A percentile compares a stretch with the other conserved stretches of the same genome.
Evolutionary conservation across 345 rosid genomes (phyloP).

Genomic region (Eucalyptus viminalis): DNA sequence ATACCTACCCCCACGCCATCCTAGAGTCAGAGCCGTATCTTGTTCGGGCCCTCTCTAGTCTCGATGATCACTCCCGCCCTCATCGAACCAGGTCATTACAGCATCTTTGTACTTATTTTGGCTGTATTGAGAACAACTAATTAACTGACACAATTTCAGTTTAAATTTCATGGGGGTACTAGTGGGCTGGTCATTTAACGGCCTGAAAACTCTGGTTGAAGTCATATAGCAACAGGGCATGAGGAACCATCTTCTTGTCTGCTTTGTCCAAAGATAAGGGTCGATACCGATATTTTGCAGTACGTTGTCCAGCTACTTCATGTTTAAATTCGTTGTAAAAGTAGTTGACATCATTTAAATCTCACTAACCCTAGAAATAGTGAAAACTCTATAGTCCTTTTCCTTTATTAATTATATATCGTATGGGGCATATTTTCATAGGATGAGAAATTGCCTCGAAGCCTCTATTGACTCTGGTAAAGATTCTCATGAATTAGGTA

Average conservation of each 20-base stretch:
- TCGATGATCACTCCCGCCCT: accelerated
- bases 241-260: not conserved
- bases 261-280: not conserved
- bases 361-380: not conserved
- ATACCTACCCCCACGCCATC: no score
- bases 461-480: not conserved
- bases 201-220: not conserved
- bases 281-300: not conserved
- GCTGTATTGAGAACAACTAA: not conserved
- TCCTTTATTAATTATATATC: not conserved
- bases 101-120: not conserved
- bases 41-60: no score
- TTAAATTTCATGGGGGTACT: not conserved
- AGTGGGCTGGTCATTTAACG: not conserved
- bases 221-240: not conserved
- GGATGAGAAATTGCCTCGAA: not conserved
- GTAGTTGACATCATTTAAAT: not conserved
- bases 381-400: not conserved
- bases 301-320: not conserved
- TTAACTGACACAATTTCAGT: not conserved
- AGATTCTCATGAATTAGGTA: not conserved
- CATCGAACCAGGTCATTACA: accelerated
- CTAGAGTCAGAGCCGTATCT: no score
- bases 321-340: not conserved
- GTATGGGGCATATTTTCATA: not conserved